A percentile compares a stretch with the other conserved stretches of the same genome.
Conservation (phyloP, 139 green algal species). For the Medakamo hakoo region DNA sequence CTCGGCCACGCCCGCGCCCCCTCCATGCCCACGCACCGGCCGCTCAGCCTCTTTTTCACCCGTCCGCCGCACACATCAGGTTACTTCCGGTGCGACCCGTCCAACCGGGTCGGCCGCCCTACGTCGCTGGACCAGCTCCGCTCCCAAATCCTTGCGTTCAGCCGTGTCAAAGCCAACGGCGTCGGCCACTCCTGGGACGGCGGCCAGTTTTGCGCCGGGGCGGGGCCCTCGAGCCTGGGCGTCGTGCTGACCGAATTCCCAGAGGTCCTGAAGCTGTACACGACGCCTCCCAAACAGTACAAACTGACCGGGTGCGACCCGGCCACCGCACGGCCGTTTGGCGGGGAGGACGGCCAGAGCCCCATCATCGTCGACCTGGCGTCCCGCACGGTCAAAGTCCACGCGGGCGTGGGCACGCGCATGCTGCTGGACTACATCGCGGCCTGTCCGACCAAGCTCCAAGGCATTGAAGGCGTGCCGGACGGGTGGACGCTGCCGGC, state of each 20-base stretch:
- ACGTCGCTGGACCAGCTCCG: not conserved
- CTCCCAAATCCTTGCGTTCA: conserved; percentile 8
- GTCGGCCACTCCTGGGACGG: conserved; percentile 47
- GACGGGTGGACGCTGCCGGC: conserved; percentile 50
- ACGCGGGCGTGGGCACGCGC: conserved; percentile 44
- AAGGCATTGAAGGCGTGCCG: conserved; percentile 30
- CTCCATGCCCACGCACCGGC: no score
- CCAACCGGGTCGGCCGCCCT: not conserved
- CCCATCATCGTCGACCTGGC: conserved; percentile 44
- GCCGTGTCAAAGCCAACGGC: conserved; percentile 33
- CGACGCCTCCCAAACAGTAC: not conserved
- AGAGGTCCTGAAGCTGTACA: conserved; percentile 13
- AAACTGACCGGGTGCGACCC: no score
- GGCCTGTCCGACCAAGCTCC: no score
- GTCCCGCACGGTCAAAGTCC: conserved; percentile 38
- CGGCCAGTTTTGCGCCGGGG: conserved; percentile 33
- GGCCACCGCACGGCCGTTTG: not conserved
- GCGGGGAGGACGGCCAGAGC: not conserved
- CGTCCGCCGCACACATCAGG: no score
- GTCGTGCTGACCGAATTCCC: conserved; percentile 39
- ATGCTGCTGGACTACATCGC: conserved; percentile 61
- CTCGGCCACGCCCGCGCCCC: no score
- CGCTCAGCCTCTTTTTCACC: no score
- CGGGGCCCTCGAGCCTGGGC: conserved; percentile 28
- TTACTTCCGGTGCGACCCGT: not conserved